Percentiles rank a stretch among this genome's conserved stretches.
These are phyloP conservation scores for Ceratocystis papillata DNA, from an alignment of 2,329 filamentous ascomycete species.

Conservation along the genomic window DNA sequence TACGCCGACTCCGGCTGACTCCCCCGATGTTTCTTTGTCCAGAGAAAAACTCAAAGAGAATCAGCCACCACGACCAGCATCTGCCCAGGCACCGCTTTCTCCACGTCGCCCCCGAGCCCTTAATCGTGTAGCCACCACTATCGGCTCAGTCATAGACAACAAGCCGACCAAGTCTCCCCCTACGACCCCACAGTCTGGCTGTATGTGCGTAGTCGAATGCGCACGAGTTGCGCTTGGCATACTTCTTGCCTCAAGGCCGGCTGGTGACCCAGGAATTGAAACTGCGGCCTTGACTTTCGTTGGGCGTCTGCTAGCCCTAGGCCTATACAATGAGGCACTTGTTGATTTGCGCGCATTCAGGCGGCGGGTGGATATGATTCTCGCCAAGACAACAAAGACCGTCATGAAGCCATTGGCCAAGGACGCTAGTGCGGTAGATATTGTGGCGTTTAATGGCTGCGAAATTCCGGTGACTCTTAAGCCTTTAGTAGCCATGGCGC, in stretches of 20 bases:
- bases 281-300: conserved; percentile 60
- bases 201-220: conserved; percentile 55
- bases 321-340: conserved; percentile 55
- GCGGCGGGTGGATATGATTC: conserved; percentile 42
- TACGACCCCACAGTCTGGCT: conserved; percentile 34
- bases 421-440: conserved; percentile 34
- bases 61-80: conserved; percentile 18
- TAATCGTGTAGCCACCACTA: conserved; percentile 49
- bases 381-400: conserved; percentile 25
- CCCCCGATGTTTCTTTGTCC: neutral
- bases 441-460: conserved; percentile 50
- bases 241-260: conserved; percentile 33
- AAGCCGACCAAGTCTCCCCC: conserved; percentile 31
- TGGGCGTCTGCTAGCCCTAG: conserved; percentile 53
- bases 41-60: conserved; percentile 7
- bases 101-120: conserved; percentile 51
- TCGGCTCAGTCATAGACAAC: conserved; percentile 29
- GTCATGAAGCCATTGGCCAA: conserved; percentile 31
- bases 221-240: conserved; percentile 56
- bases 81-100: conserved; percentile 35
- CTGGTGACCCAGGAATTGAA: conserved; percentile 53
- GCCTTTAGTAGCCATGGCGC: conserved; percentile 49
- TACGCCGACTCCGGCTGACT: conserved; percentile 1
- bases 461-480: conserved; percentile 38
- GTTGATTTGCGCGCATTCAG: conserved; percentile 60